These are phyloP conservation scores for Fusarium chaquense DNA, from an alignment of 2,329 filamentous ascomycete genomes.

Conservation along the genomic window DNA sequence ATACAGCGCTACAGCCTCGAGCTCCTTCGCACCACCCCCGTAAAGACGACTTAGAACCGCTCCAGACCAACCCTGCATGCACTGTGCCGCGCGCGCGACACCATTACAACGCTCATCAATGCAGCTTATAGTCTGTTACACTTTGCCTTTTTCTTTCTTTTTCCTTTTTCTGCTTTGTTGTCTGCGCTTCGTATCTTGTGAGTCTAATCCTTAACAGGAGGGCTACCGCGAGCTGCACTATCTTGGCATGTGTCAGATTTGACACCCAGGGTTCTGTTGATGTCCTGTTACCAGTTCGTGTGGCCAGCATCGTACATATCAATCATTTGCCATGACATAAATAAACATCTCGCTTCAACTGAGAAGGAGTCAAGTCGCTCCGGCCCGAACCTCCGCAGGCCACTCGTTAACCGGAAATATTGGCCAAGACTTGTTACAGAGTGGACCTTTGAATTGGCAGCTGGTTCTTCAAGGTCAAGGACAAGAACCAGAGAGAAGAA, in stretches of 20 bases:
- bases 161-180: slow-evolving; percentile 11
- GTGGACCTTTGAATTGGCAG: slow-evolving; percentile 9
- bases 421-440: neutral
- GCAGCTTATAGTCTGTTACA: slow-evolving; percentile 13
- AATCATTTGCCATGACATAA: neutral
- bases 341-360: neutral
- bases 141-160: slow-evolving; percentile 32
- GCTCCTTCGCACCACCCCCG: neutral
- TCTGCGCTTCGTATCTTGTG: slow-evolving; percentile 20
- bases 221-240: neutral
- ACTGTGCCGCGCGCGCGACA: slow-evolving; percentile 28
- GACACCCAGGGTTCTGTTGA: neutral
- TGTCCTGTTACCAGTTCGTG: slow-evolving; percentile 20
- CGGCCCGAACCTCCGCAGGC: slow-evolving; percentile 29
- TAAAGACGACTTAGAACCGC: slow-evolving; percentile 3
- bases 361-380: neutral
- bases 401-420: slow-evolving; percentile 20
- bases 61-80: neutral
- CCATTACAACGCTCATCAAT: slow-evolving; percentile 23
- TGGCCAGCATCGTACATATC: neutral
- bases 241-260: slow-evolving; percentile 33
- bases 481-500: neutral
- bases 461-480: neutral
- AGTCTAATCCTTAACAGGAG: slow-evolving; percentile 8
- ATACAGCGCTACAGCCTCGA: neutral